Base-by-base conservation (phyloP, 345 rosid genomes). In the Brassica nigra region DNA sequence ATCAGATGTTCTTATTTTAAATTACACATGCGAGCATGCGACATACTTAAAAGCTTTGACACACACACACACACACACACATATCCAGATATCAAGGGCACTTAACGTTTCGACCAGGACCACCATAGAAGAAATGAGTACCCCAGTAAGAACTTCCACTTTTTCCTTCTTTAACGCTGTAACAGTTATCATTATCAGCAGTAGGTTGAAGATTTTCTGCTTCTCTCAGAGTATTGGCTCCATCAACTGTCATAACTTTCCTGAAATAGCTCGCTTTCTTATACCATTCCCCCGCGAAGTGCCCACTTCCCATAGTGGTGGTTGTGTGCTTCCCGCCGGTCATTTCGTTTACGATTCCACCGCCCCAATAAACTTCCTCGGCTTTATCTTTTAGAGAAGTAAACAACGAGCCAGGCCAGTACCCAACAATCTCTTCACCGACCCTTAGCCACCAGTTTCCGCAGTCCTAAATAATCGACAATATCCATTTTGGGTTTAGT, bases 231-330 rank as follows among this genome's bases (percentile, higher is more conserved):
- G 85, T 88, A 77, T 90, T 87, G 39, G 86, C 44, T 20, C 44
- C 81, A 80, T 88, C 94, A 74, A 90, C 89, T 4, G 83, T 75
- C 79, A 82, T 81, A 75, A 90, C 71, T 49, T 87, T 87, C 80
- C 82, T 82, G 76, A 90, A 78, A 66, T 86, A 90, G 71, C 91
- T 88, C 2, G 91, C 75, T 77, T 85, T 87, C 12, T 82, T 81
- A 72, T 79, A 87, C 15, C 90, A 88, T 84, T 87, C 86, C 1
- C 73, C 80, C 0, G 94, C 86, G 47, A 88, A 90, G 73, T 74
- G 87, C 0, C 91, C 90, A 62, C 91, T 90, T 10, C 91, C 91
- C 94, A 90, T 90, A 58, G 88, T 87, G 0, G 94, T 90, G 30
- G 88, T 62, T 12, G 94, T 86, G 85, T 88, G 90, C 62, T 64